A percentile compares a stretch with the other conserved stretches of the same genome.
phyloP scores from a whole-genome alignment of 495 filamentous ascomycete genomes.

The Sordaria brevicollis region DNA sequence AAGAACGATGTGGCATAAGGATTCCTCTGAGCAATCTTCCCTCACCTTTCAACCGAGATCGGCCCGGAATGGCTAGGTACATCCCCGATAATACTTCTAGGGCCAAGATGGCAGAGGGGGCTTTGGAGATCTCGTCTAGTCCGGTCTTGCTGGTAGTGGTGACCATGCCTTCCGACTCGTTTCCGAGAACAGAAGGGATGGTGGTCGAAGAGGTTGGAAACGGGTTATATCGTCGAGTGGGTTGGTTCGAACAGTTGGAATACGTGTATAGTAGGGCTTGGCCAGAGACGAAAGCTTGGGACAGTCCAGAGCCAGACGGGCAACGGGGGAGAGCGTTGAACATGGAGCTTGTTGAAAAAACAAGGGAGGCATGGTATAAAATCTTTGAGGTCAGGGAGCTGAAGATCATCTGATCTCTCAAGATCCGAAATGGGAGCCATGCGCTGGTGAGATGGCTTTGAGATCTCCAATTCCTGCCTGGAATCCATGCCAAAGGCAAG shows the following conservation, averaged over 20 bases:
- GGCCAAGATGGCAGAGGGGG: background rate
- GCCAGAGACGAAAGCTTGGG: background rate
- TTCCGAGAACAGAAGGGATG: background rate
- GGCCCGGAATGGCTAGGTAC: background rate
- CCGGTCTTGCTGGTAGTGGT: background rate
- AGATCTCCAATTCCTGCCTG: too few relatives aligned
- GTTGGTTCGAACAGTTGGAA: background rate
- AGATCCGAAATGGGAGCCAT: too few relatives aligned
- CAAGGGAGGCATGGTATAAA: background rate
- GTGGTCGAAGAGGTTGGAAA: background rate
- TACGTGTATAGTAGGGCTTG: background rate
- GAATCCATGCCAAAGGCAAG: too few relatives aligned
- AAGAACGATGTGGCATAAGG: background rate
- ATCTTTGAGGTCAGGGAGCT: background rate
- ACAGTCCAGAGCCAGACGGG: background rate
- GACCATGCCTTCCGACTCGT: background rate
- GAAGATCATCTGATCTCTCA: background rate
- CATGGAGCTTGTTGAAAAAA: background rate
- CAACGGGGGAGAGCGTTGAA: background rate
- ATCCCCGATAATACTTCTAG: background rate
- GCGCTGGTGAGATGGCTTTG: too few relatives aligned
- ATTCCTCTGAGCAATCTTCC: background rate
- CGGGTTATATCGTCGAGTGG: background rate
- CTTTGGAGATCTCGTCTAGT: background rate
- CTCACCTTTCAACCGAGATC: background rate